A percentile compares a stretch with the other conserved stretches of the same genome.
Evolutionary conservation across 441 rosid species (phyloP).

Genomic region (Theobroma grandiflorum): DNA sequence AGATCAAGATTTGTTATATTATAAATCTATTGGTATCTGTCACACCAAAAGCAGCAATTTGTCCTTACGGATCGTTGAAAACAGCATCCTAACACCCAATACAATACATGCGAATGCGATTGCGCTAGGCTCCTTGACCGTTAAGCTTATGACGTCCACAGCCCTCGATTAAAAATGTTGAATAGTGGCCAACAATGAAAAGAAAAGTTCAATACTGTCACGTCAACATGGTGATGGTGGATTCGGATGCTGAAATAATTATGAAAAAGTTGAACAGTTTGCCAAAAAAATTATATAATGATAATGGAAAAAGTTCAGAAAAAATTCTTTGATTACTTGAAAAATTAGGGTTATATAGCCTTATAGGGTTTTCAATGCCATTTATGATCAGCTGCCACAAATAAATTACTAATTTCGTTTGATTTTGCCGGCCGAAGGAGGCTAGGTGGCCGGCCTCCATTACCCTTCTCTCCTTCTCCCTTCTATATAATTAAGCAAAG

Average conservation of each 20-base stretch:
- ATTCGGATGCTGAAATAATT: not conserved
- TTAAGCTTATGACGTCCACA: not conserved
- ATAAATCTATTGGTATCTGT: not conserved
- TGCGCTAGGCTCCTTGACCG: not conserved
- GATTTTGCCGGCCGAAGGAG: constrained; percentile 25
- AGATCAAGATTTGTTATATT: not conserved
- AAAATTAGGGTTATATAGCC: not conserved
- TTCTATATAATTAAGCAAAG: not conserved
- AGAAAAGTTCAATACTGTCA: not conserved
- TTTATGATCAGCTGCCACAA: not conserved
- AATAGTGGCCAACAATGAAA: not conserved
- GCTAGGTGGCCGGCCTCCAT: constrained; percentile 34
- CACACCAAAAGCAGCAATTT: not conserved
- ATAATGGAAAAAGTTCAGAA: no score
- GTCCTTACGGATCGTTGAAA: not conserved
- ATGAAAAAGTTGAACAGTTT: no score
- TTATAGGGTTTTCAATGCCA: not conserved
- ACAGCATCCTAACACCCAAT: not conserved
- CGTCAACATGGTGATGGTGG: not conserved
- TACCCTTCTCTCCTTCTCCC: not conserved
- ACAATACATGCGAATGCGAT: not conserved
- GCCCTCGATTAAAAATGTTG: not conserved
- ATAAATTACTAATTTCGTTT: constrained; percentile 7
- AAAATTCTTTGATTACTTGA: not conserved
- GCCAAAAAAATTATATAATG: no score